Conservation (phyloP, 2,329 filamentous ascomycete species). For the Colletotrichum tanaceti region DNA sequence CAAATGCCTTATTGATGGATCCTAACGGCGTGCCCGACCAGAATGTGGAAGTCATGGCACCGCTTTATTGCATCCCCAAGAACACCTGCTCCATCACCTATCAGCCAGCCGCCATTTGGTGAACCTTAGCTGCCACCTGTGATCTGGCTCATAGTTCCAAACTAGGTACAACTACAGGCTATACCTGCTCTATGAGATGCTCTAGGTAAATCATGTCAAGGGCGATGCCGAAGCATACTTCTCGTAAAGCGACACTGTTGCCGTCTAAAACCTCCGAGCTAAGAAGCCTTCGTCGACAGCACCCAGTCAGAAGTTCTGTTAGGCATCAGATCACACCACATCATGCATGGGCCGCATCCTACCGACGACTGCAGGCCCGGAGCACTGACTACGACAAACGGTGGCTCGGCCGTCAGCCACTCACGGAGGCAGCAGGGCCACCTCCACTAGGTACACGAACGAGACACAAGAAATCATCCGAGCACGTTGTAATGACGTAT, state of each 20-base stretch:
- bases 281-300: background rate
- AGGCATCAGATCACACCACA: background rate
- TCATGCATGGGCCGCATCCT: constrained; percentile 8
- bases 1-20: constrained; percentile 5
- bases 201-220: background rate
- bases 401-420: constrained; percentile 38
- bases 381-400: constrained; percentile 37
- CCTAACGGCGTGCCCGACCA: constrained; percentile 22
- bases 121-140: background rate
- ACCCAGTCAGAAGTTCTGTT: background rate
- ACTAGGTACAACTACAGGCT: too few species aligned
- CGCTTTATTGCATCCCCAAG: constrained; percentile 16
- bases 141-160: background rate
- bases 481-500: constrained; percentile 28
- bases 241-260: background rate
- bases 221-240: background rate
- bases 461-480: constrained; percentile 24
- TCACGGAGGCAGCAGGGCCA: constrained; percentile 20
- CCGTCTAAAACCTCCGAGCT: background rate
- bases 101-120: constrained; percentile 16
- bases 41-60: constrained; percentile 30
- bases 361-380: constrained; percentile 26
- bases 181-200: background rate
- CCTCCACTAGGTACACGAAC: constrained; percentile 27
- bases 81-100: constrained; percentile 17